Evolutionary conservation across 768 basidiomycete genomes (phyloP).

Genomic region (Dacryopinax spathularia): DNA sequence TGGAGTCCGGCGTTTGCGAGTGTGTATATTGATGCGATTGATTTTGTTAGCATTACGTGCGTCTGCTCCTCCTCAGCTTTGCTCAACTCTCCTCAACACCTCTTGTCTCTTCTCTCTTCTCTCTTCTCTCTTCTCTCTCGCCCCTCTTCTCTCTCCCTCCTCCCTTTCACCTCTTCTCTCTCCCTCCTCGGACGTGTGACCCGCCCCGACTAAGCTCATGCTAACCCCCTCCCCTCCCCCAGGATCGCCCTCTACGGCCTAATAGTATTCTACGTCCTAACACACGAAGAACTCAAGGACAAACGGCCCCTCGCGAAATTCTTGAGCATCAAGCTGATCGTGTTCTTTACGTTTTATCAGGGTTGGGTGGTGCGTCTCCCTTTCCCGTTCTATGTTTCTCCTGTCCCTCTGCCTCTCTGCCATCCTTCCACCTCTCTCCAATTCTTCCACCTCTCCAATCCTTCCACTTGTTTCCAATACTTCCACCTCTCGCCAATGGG

Average conservation of each 20-base stretch:
- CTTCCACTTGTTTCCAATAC: background rate
- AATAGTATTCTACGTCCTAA: slow-evolving; percentile 68
- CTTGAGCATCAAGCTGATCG: slow-evolving; percentile 55
- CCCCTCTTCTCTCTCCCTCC: background rate
- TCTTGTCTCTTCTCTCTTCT: background rate
- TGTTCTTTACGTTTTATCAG: slow-evolving; percentile 84
- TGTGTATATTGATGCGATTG: slow-evolving; percentile 56
- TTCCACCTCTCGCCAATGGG: background rate
- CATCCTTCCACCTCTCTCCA: background rate
- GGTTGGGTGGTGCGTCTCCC: slow-evolving; percentile 44
- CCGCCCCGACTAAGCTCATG: too few species aligned
- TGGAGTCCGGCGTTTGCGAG: slow-evolving; percentile 47
- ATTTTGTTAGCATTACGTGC: slow-evolving; percentile 72
- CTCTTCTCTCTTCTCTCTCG: background rate
- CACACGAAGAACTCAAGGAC: slow-evolving; percentile 61
- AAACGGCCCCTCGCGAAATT: slow-evolving; percentile 74
- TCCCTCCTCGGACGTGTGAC: too few species aligned
- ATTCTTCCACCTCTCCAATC: background rate
- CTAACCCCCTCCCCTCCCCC: too few species aligned
- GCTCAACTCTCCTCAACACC: too few species aligned
- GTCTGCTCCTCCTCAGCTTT: slow-evolving; percentile 9
- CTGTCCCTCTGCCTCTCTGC: background rate
- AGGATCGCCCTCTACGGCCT: slow-evolving; percentile 70
- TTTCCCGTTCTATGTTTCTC: background rate
- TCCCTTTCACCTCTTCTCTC: too few species aligned